A percentile compares a stretch with the other conserved stretches of the same genome.
Evolutionary conservation across 805 yeast genomes (phyloP).

Genomic region (Candida lessepsii): DNA sequence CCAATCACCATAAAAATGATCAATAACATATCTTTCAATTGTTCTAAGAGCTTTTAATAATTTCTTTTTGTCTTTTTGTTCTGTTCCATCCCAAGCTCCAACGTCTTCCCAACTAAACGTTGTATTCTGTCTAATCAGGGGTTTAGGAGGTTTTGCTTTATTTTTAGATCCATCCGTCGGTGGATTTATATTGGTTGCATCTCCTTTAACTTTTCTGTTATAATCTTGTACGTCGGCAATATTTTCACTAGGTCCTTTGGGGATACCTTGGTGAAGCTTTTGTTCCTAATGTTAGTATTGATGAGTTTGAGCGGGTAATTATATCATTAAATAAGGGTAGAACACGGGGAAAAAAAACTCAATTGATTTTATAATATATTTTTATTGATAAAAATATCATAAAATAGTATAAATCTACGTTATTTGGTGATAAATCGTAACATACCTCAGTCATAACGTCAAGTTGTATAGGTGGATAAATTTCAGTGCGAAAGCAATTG

Average conservation of each 20-base stretch:
- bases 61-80: conserved; percentile 22
- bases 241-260: conserved; percentile 18
- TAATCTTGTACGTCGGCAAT: conserved; percentile 19
- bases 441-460: conserved; percentile 5
- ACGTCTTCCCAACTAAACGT: conserved; percentile 42
- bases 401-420: too few relatives aligned
- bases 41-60: conserved; percentile 27
- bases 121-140: conserved; percentile 25
- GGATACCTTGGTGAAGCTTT: conserved; percentile 7
- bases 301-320: not conserved
- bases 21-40: conserved; percentile 60
- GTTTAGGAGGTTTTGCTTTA: conserved; percentile 14
- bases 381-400: too few relatives aligned
- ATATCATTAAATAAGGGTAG: not conserved
- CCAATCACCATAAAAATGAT: conserved; percentile 69
- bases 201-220: conserved; percentile 17
- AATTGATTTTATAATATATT: too few relatives aligned
- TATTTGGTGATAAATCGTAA: too few relatives aligned
- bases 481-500: conserved; percentile 7
- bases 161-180: conserved; percentile 18
- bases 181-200: conserved; percentile 13
- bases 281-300: conserved; percentile 3
- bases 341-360: not conserved
- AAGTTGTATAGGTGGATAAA: conserved; percentile 3
- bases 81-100: conserved; percentile 34